phyloP scores from a whole-genome alignment of 371 early-diverging fungal species.

The Amoeboaphelidium protococcarum region DNA sequence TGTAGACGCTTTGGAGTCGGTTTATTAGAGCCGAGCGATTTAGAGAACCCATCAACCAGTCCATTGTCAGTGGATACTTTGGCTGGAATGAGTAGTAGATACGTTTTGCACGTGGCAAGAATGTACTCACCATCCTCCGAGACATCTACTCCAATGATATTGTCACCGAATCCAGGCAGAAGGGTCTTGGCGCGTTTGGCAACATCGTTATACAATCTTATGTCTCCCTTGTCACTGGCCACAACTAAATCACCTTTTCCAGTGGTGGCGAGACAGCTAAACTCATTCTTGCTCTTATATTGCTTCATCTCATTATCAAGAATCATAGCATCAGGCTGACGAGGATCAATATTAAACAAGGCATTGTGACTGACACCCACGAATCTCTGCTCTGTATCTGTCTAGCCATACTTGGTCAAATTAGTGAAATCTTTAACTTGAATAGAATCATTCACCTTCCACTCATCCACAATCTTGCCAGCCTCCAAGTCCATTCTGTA shows the following conservation, averaged over 20 bases:
- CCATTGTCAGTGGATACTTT: constrained; percentile 19
- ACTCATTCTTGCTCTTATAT: constrained; percentile 37
- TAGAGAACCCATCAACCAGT: constrained; percentile 9
- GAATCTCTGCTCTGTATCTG: constrained; percentile 36
- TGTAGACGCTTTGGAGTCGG: constrained; percentile 48
- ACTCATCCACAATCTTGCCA: constrained; percentile 76
- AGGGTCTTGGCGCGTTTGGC: constrained; percentile 62
- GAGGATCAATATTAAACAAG: constrained; percentile 72
- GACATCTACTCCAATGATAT: constrained; percentile 63
- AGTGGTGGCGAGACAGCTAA: constrained; percentile 47
- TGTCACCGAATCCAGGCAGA: constrained; percentile 66
- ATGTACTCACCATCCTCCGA: constrained; percentile 62
- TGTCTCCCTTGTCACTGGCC: constrained; percentile 62
- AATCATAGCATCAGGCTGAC: constrained; percentile 32
- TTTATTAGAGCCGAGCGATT: constrained; percentile 16
- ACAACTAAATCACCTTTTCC: constrained; percentile 54
- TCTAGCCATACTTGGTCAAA: constrained; percentile 42
- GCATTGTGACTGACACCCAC: constrained; percentile 52
- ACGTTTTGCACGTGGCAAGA: constrained; percentile 65
- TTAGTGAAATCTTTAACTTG: constrained; percentile 42
- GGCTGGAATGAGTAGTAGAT: constrained; percentile 50
- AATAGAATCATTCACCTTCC: constrained; percentile 33
- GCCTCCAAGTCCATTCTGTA: constrained; percentile 68
- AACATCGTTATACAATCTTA: constrained; percentile 54
- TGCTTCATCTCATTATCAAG: constrained; percentile 28